A percentile compares a stretch with the other conserved stretches of the same genome.
phyloP scores from a whole-genome alignment of 2,329 filamentous ascomycete species.

The Neofusicoccum sp. region DNA sequence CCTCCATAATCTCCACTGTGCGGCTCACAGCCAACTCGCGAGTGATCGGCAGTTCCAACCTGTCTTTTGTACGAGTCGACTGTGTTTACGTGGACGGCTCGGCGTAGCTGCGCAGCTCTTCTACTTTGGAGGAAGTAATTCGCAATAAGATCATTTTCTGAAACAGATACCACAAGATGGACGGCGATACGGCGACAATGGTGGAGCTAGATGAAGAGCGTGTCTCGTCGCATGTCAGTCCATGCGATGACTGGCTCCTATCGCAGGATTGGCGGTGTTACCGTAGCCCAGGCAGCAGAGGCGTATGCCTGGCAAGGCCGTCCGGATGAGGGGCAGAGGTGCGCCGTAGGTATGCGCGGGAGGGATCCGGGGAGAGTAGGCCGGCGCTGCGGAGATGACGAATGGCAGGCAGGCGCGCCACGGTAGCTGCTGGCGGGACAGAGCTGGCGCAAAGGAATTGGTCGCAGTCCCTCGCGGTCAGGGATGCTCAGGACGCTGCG shows the following conservation, averaged over 20 bases:
- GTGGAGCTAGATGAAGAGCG: not conserved
- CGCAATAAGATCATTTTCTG: slow-evolving; percentile 12
- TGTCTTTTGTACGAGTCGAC: not conserved
- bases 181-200: not conserved
- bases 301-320: not conserved
- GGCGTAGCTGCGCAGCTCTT: slow-evolving; percentile 2
- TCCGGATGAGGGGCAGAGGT: not conserved
- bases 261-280: not conserved
- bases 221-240: slow-evolving; percentile 1
- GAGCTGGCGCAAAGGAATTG: slow-evolving; percentile 5
- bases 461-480: not conserved
- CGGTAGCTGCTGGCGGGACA: not conserved
- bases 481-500: not conserved
- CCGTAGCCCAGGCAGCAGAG: slow-evolving; percentile 3
- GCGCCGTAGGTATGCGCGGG: slow-evolving; percentile 8
- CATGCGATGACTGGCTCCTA: not conserved
- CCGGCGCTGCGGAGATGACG: not conserved
- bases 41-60: not conserved
- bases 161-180: not conserved
- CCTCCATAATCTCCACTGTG: slow-evolving; percentile 28
- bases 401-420: not conserved
- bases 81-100: not conserved
- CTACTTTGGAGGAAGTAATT: not conserved
- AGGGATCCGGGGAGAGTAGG: not conserved
- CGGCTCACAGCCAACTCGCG: not conserved